Conservation (phyloP, 768 basidiomycete genomes). For the Grammothele lineata region DNA sequence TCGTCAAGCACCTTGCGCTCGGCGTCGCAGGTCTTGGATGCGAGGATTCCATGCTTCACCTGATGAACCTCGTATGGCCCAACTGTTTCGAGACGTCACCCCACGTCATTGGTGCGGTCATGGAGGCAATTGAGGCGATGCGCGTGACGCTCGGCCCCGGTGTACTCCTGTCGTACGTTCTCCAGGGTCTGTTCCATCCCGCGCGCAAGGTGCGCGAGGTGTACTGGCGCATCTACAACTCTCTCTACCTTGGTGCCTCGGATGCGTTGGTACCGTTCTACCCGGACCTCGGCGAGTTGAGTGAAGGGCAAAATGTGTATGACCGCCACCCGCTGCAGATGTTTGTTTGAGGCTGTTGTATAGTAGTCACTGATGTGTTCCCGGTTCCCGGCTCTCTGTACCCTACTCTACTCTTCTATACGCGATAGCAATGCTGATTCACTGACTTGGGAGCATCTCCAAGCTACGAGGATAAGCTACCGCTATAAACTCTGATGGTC, state of each 20-base stretch:
- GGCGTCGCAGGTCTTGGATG: conserved; percentile 96
- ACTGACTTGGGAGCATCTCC: too few species aligned
- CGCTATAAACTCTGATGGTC: too few species aligned
- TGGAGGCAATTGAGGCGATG: conserved; percentile 99
- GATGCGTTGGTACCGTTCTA: conserved; percentile 96
- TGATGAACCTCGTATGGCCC: conserved; percentile 99
- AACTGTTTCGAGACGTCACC: conserved; percentile 99
- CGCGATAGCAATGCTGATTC: too few species aligned
- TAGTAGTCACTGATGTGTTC: background rate
- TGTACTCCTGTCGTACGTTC: conserved; percentile 83
- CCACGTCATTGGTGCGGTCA: conserved; percentile 96
- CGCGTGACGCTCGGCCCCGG: conserved; percentile 93
- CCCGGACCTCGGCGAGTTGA: conserved; percentile 85
- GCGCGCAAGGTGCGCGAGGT: conserved; percentile 93
- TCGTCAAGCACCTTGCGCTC: conserved; percentile 96
- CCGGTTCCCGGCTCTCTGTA: background rate
- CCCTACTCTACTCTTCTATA: conserved; percentile 1
- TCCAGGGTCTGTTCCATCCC: conserved; percentile 96
- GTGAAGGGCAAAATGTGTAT: conserved; percentile 85
- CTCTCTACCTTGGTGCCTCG: conserved; percentile 84
- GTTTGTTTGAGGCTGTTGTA: conserved; percentile 53
- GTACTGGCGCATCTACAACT: conserved; percentile 96
- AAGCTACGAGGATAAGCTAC: too few species aligned
- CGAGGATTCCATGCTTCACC: conserved; percentile 95
- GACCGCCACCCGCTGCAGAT: conserved; percentile 81